Evolutionary conservation across 257 asterid species (phyloP).

Genomic region (Asclepias syriaca): DNA sequence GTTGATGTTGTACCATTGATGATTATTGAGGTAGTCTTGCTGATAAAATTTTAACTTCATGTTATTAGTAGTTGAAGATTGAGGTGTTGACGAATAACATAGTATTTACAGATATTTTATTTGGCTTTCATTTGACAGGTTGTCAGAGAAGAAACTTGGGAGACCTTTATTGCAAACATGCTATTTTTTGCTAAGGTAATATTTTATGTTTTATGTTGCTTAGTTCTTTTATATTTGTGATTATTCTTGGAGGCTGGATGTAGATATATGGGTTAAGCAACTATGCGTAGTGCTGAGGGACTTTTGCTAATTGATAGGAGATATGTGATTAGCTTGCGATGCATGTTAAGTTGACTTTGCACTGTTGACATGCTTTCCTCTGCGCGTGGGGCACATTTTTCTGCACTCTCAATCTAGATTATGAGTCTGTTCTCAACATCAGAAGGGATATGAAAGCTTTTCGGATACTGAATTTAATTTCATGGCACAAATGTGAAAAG

Average conservation of each 20-base stretch:
- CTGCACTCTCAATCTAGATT: background rate
- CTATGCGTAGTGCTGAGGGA: background rate
- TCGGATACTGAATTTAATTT: background rate
- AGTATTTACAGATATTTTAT: background rate
- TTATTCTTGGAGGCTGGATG: background rate
- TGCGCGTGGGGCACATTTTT: background rate
- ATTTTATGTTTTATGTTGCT: constrained; percentile 1
- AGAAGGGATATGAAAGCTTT: background rate
- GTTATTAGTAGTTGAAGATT: background rate
- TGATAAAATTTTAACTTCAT: background rate
- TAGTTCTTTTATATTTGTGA: constrained; percentile 1
- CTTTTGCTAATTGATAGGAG: background rate
- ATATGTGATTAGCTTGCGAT: background rate
- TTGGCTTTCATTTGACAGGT: constrained; percentile 43
- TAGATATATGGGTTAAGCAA: background rate
- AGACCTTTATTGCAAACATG: constrained; percentile 53
- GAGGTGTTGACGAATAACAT: background rate
- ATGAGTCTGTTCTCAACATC: background rate
- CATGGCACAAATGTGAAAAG: background rate
- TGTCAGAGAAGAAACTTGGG: constrained; percentile 88
- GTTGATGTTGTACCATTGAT: background rate
- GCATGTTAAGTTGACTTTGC: background rate
- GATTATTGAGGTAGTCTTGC: background rate
- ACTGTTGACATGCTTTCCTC: background rate
- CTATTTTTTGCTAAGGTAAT: constrained; percentile 75